A percentile compares a stretch with the other conserved stretches of the same genome.
Conservation (phyloP, 176 grass and related monocot species). For the Eragrostis curvula region DNA sequence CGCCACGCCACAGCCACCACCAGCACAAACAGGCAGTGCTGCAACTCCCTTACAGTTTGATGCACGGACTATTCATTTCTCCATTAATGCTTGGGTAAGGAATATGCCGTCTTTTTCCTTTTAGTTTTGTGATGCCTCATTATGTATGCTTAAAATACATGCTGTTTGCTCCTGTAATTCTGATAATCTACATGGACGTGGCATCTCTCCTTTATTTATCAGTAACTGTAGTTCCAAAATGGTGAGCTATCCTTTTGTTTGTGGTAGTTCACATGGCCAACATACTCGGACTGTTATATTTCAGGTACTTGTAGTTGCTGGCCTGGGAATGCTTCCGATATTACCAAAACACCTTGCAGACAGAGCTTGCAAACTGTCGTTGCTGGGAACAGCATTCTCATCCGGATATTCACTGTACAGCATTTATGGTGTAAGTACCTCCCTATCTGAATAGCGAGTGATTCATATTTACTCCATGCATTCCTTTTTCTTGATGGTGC, state of each 20-base stretch:
- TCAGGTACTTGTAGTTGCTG: slow-evolving; percentile 81
- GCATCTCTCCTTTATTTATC: neutral
- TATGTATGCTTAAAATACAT: neutral
- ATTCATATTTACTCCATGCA: neutral
- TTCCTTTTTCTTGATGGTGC: neutral
- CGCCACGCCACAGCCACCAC: slow-evolving; percentile 15
- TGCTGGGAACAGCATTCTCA: slow-evolving; percentile 76
- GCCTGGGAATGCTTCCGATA: slow-evolving; percentile 89
- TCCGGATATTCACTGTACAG: slow-evolving; percentile 75
- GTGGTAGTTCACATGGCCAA: neutral
- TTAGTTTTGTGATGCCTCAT: neutral
- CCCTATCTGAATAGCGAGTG: slow-evolving; percentile 24
- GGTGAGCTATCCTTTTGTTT: neutral
- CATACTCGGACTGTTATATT: slow-evolving; percentile 21
- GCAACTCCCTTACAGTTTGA: slow-evolving; percentile 68
- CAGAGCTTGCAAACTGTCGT: slow-evolving; percentile 83
- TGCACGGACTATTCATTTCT: slow-evolving; percentile 78
- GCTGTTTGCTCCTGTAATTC: neutral
- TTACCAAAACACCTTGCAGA: slow-evolving; percentile 70
- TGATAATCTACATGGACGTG: neutral
- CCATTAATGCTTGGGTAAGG: slow-evolving; percentile 88
- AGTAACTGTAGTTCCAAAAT: neutral
- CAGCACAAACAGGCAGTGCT: slow-evolving; percentile 35
- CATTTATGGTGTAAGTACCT: slow-evolving; percentile 70
- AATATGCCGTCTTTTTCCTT: neutral